Conservation (phyloP, 345 rosid species). For the Eucalyptus marginata region DNA sequence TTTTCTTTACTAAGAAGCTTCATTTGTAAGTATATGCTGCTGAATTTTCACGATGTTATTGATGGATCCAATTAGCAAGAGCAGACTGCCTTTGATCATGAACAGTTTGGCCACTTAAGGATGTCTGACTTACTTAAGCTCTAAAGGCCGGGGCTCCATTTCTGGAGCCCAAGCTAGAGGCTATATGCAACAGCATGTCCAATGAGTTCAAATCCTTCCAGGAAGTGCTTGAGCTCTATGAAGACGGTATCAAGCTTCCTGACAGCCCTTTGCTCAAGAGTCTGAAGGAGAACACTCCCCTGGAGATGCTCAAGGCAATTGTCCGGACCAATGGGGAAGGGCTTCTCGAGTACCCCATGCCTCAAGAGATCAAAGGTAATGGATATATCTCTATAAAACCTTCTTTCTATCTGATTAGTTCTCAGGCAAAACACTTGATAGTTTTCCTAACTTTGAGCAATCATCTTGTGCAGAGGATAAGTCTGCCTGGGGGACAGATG, state of each 20-base stretch:
- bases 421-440: too few relatives aligned
- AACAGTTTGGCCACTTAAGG: too few relatives aligned
- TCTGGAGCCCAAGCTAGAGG: too few relatives aligned
- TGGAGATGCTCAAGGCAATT: slow-evolving; percentile 22
- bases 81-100: too few relatives aligned
- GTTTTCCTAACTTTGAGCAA: background rate
- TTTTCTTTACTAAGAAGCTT: too few relatives aligned
- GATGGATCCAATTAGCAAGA: too few relatives aligned
- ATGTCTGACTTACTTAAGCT: too few relatives aligned
- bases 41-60: too few relatives aligned
- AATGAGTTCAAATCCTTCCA: slow-evolving; percentile 23
- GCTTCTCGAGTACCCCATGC: slow-evolving; percentile 15
- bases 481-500: slow-evolving; percentile 35
- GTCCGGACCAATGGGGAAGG: slow-evolving; percentile 17
- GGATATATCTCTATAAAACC: background rate
- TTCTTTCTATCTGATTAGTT: background rate
- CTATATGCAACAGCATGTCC: slow-evolving; percentile 9
- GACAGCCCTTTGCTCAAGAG: slow-evolving; percentile 1
- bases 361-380: slow-evolving; percentile 25
- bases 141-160: too few relatives aligned
- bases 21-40: too few relatives aligned
- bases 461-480: slow-evolving; percentile 5
- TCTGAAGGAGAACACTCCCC: slow-evolving; percentile 14
- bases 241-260: slow-evolving; percentile 20
- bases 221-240: slow-evolving; percentile 13